phyloP scores from a whole-genome alignment of 257 asterid genomes.

The Salvia hispanica region DNA sequence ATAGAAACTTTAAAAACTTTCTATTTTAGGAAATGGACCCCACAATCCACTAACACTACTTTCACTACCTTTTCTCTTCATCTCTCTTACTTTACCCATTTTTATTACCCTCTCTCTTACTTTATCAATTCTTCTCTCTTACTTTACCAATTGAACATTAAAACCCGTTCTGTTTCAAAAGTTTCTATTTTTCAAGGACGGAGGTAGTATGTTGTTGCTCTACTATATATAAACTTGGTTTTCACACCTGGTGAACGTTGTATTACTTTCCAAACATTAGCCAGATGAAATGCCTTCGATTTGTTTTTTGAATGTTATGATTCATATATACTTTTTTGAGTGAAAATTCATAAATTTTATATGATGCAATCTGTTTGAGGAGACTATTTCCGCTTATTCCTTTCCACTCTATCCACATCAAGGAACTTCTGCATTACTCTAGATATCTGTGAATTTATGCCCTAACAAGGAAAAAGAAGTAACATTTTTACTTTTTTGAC shows the following conservation, averaged over 20 bases:
- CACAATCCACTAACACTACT: no score
- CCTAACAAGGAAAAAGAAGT: background rate
- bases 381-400: slow-evolving; percentile 23
- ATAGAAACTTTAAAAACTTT: no score
- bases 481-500: background rate
- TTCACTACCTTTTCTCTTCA: no score
- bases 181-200: no score
- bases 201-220: background rate
- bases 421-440: background rate
- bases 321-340: background rate
- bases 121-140: no score
- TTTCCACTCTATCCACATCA: no score
- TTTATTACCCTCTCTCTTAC: no score
- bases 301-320: slow-evolving; percentile 17
- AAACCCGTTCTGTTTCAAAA: no score
- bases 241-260: slow-evolving; percentile 1
- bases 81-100: no score
- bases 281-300: slow-evolving; percentile 15
- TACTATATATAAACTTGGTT: slow-evolving; percentile 17
- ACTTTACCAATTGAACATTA: no score
- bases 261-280: slow-evolving; percentile 13
- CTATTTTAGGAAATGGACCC: no score
- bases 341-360: background rate
- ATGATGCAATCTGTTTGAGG: background rate
- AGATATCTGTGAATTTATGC: background rate